A percentile compares a stretch with the other conserved stretches of the same genome.
These are phyloP conservation scores for Myriosclerotinia duriaeana DNA, from an alignment of 2,329 filamentous ascomycete species.

Conservation along the genomic window DNA sequence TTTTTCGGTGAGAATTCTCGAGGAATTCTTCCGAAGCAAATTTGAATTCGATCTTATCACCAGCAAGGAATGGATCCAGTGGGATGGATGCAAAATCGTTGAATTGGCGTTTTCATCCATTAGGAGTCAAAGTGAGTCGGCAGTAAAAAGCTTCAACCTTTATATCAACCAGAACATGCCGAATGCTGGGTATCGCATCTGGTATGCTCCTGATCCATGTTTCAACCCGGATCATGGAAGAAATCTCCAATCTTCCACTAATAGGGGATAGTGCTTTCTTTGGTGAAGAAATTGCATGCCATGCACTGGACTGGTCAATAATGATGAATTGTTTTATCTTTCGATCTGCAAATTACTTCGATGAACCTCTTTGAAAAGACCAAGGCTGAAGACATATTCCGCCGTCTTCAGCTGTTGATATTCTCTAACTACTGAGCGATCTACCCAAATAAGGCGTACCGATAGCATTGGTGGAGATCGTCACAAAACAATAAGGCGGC, in stretches of 20 bases:
- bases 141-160: slow-evolving; percentile 12
- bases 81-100: slow-evolving; percentile 6
- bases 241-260: background rate
- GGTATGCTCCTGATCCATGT: slow-evolving; percentile 30
- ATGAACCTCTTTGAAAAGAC: too few relatives aligned
- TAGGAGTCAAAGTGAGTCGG: slow-evolving; percentile 25
- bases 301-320: too few relatives aligned
- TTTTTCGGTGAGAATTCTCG: background rate
- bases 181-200: slow-evolving; percentile 10
- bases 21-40: slow-evolving; percentile 10
- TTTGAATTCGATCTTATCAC: slow-evolving; percentile 22
- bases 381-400: too few relatives aligned
- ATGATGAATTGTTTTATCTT: too few relatives aligned
- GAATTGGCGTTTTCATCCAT: slow-evolving; percentile 26
- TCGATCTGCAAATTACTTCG: too few relatives aligned
- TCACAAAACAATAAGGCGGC: too few relatives aligned
- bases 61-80: slow-evolving; percentile 6
- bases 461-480: too few relatives aligned
- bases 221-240: background rate
- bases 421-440: too few relatives aligned
- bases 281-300: too few relatives aligned
- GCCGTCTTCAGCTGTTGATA: too few relatives aligned
- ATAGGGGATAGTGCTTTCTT: background rate
- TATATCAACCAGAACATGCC: slow-evolving; percentile 1
- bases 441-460: too few relatives aligned